These are phyloP conservation scores for Vickermania ingenoplastis DNA, from an alignment of 208 protist genomes.

Conservation along the genomic window DNA sequence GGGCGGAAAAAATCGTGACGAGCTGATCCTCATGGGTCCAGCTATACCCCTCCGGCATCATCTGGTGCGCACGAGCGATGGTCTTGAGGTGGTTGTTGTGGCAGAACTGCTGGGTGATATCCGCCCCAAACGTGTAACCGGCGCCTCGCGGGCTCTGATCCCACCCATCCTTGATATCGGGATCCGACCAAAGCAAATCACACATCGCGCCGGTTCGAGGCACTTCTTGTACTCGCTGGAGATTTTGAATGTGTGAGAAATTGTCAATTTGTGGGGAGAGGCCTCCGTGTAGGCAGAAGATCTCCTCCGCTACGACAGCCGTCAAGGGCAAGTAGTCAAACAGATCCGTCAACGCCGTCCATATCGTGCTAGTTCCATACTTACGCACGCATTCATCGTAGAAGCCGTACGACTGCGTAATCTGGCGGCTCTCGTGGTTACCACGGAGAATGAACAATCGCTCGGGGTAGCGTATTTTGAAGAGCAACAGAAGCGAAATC, in stretches of 20 bases:
- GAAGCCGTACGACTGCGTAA: conserved; percentile 99
- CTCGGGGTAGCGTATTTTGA: conserved; percentile 95
- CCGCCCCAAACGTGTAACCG: conserved; percentile 97
- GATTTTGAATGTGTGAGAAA: conserved; percentile 91
- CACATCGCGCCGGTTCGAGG: conserved; percentile 99
- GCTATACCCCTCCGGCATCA: conserved; percentile 98
- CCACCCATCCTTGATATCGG: conserved; percentile 94
- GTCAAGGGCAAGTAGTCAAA: conserved; percentile 98
- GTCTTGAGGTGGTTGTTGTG: conserved; percentile 97
- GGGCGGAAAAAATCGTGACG: conserved; percentile 98
- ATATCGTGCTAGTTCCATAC: conserved; percentile 95
- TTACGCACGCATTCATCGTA: conserved; percentile 98
- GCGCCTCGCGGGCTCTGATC: conserved; percentile 96
- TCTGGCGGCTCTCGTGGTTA: conserved; percentile 97
- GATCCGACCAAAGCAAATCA: conserved; percentile 99
- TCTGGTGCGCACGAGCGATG: conserved; percentile 94
- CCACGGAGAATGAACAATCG: conserved; percentile 95
- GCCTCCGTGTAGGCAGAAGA: conserved; percentile 97
- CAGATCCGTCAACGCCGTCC: conserved; percentile 96
- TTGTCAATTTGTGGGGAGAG: conserved; percentile 91
- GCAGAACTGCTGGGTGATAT: conserved; percentile 97
- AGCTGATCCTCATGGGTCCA: conserved; percentile 97
- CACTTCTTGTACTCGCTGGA: conserved; percentile 96
- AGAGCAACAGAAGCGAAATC: conserved; percentile 87
- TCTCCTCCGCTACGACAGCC: conserved; percentile 94